These are phyloP conservation scores for Talinum fruticosum DNA, from an alignment of 148 eudicot genomes.

Conservation along the genomic window DNA sequence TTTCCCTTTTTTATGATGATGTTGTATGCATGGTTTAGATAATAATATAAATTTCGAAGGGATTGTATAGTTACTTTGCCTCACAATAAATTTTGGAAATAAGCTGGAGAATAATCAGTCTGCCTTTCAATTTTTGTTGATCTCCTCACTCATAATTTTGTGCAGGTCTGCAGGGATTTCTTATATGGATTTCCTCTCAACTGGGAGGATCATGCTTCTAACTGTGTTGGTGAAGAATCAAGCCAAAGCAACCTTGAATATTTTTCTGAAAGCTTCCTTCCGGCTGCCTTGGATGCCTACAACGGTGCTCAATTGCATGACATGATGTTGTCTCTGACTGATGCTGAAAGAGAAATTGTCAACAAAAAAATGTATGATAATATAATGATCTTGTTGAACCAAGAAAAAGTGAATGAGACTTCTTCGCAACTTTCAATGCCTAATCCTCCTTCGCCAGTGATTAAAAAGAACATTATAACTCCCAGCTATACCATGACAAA, in stretches of 20 bases:
- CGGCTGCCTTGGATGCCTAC: conserved; percentile 17
- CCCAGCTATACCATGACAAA: background rate
- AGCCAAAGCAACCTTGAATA: conserved; percentile 6
- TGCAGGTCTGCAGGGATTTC: conserved; percentile 52
- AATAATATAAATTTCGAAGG: background rate
- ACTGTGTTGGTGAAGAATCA: conserved; percentile 29
- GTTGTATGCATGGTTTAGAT: background rate
- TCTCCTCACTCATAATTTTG: background rate
- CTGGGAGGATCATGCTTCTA: conserved; percentile 51
- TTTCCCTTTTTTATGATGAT: background rate
- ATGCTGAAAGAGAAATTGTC: conserved; percentile 20
- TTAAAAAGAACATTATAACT: background rate
- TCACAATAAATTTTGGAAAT: background rate
- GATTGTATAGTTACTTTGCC: background rate
- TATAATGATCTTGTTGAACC: background rate
- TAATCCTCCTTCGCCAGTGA: background rate
- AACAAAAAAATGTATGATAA: conserved; percentile 6
- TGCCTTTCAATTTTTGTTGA: background rate
- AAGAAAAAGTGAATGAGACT: conserved; percentile 4
- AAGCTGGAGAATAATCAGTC: background rate
- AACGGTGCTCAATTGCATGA: conserved; percentile 35
- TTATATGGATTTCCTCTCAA: conserved; percentile 51
- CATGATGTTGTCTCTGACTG: conserved; percentile 14
- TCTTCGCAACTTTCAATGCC: conserved; percentile 1
- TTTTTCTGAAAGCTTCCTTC: conserved; percentile 3